phyloP scores from a whole-genome alignment of 257 asterid genomes.

The Phtheirospermum japonicum region DNA sequence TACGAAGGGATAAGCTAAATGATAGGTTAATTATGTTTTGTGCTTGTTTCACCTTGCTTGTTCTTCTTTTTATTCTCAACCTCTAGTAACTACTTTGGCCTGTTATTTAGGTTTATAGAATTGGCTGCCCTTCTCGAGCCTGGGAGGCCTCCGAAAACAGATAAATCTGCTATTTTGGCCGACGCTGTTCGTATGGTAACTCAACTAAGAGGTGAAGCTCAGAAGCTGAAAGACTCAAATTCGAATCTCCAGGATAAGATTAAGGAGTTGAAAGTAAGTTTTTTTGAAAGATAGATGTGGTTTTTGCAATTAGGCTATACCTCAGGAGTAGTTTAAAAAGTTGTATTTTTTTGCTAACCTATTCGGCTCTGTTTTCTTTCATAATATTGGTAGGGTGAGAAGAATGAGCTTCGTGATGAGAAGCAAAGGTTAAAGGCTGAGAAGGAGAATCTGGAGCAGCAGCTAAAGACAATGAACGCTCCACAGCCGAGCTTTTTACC shows the following conservation, averaged over 20 bases:
- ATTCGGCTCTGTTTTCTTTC: not conserved
- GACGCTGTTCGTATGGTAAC: constrained; percentile 88
- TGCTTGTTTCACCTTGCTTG: constrained; percentile 20
- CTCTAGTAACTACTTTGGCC: constrained; percentile 22
- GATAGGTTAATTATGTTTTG: constrained; percentile 56
- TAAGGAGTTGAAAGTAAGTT: constrained; percentile 82
- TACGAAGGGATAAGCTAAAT: constrained; percentile 81
- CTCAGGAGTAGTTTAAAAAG: no score
- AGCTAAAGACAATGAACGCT: constrained; percentile 63
- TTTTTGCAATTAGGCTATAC: not conserved
- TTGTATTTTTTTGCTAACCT: not conserved
- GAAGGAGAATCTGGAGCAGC: constrained; percentile 91
- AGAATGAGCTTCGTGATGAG: constrained; percentile 90
- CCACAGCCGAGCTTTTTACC: constrained; percentile 55
- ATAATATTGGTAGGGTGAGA: constrained; percentile 57
- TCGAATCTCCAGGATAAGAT: constrained; percentile 73
- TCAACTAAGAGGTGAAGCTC: constrained; percentile 77
- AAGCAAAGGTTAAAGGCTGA: constrained; percentile 84
- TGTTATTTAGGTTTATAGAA: constrained; percentile 61
- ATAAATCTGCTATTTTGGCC: constrained; percentile 77
- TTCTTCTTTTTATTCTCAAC: constrained; percentile 22
- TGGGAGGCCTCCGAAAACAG: constrained; percentile 87
- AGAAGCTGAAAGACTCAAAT: constrained; percentile 82
- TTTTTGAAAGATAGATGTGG: not conserved
- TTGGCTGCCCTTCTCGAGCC: constrained; percentile 88